phyloP scores from a whole-genome alignment of 2,329 filamentous ascomycete species.

The Pseudocercospora pini-densiflorae region DNA sequence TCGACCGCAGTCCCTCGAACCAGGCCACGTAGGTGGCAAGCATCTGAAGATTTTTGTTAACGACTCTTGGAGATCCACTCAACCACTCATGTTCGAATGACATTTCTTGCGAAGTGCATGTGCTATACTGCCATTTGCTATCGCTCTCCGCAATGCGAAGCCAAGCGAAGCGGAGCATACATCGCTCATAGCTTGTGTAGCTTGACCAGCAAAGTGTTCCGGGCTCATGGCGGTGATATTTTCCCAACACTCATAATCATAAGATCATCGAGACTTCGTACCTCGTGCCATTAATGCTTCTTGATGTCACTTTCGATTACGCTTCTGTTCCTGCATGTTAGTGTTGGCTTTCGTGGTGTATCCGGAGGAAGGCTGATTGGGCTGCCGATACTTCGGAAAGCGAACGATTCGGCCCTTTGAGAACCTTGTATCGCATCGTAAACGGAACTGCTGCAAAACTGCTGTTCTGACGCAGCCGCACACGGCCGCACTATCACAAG shows the following conservation, averaged over 20 bases:
- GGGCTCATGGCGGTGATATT: conserved; percentile 10
- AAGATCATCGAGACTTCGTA: neutral
- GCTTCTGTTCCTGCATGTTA: conserved; percentile 23
- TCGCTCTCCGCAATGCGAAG: neutral
- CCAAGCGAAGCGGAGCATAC: neutral
- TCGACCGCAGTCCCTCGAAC: neutral
- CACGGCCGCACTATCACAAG: neutral
- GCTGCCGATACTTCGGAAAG: neutral
- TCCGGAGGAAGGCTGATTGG: neutral
- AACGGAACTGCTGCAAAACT: neutral
- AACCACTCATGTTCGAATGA: neutral
- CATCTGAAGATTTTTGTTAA: neutral
- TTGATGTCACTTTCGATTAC: neutral
- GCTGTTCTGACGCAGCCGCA: conserved; percentile 2
- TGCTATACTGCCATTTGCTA: neutral
- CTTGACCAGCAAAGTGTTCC: conserved; percentile 6
- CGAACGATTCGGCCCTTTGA: neutral
- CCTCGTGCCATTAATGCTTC: neutral
- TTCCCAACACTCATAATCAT: neutral
- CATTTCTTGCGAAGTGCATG: neutral
- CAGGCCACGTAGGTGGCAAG: neutral
- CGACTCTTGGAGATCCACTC: neutral
- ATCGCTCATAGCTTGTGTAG: conserved; percentile 8
- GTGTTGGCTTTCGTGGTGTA: conserved; percentile 17
- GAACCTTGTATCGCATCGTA: neutral